Percentiles rank a stretch among this genome's conserved stretches.
Evolutionary conservation across 2,329 filamentous ascomycete species (phyloP).

Genomic region (Colletotrichum nymphaeae): DNA sequence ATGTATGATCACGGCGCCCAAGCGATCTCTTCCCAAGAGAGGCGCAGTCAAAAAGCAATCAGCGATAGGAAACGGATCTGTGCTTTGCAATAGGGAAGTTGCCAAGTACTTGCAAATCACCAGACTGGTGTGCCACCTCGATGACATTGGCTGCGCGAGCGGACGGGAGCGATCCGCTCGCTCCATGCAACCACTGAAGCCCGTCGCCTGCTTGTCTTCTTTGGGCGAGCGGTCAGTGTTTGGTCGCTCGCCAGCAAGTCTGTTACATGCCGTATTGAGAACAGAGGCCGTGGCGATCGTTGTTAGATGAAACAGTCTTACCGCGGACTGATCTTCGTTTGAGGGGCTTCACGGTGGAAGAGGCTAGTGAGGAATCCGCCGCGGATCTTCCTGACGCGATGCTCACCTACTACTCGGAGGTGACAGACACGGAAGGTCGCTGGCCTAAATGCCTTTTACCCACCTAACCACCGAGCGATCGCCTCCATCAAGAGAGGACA

Average conservation of each 20-base stretch:
- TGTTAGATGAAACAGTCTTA: constrained; percentile 36
- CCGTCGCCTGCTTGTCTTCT: constrained; percentile 16
- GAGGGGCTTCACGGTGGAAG: constrained; percentile 22
- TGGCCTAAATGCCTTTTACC: constrained; percentile 4
- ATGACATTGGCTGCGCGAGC: constrained; percentile 20
- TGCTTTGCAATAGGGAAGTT: not conserved
- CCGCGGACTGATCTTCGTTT: constrained; percentile 34
- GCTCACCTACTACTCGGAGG: constrained; percentile 14
- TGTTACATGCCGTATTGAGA: constrained; percentile 34
- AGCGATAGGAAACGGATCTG: not conserved
- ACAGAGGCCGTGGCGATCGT: constrained; percentile 31
- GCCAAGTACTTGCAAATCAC: constrained; percentile 1
- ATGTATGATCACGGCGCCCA: not conserved
- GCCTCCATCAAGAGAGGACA: not conserved
- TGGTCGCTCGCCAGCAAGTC: constrained; percentile 14
- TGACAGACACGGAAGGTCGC: constrained; percentile 31
- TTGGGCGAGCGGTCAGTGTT: constrained; percentile 24
- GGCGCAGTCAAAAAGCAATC: too few species aligned
- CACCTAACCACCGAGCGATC: not conserved
- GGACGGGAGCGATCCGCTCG: constrained; percentile 31
- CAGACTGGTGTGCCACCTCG: constrained; percentile 4
- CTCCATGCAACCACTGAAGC: constrained; percentile 36
- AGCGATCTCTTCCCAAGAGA: not conserved
- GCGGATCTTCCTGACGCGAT: constrained; percentile 14
- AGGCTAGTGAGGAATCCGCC: constrained; percentile 18